Evolutionary conservation across 768 basidiomycete species (phyloP), one percentile per base, ranked within the genome.

Genomic region (Saitozyma sp.): DNA sequence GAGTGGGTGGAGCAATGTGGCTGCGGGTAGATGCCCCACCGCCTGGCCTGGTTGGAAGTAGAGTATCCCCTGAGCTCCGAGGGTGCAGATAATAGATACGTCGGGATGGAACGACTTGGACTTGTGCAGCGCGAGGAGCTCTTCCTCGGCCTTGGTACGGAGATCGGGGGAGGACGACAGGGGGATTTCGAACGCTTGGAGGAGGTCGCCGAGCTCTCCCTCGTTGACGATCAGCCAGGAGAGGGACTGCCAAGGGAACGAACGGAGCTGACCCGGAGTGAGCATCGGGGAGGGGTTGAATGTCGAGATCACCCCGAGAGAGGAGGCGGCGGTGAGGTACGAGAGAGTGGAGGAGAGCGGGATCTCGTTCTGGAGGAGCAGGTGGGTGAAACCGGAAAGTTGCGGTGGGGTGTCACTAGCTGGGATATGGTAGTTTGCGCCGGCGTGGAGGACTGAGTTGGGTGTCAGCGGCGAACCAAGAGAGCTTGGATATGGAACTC

Each of bases 281-380:
- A 76, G 76, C 80, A 83, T 82, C n/a, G 82, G 82, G 1, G 75
- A 77, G 0, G 82, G 82, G 63, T 83, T 83, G 68, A 80, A 80
- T 20, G 82, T 60, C n/a, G 79, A 78, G 8, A 58, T 70, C 5
- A 80, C 19, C 4, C 66, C 61, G 20, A 38, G 39, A 7, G 57
- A 17, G 7, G 63, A 48, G 0, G 76, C 73, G 3, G 60, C 40
- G 5, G 29, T 17, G 49, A 82, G 69, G 54, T 78, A 73, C 0
- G 71, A 52, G 8, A 73, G 48, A 16, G 80, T 79, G 19, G 71
- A 67, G 2, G 62, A 38, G 39, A 81, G 71, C 0, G 81, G 81
- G 58, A 83, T 81, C 65, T 83, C 82, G 58, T 83, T 83, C 45
- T 82, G 82, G 0, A 82, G 69, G 16, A 81, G 72, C 13, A 83